phyloP scores from a whole-genome alignment of 1,284 basidiomycete species.

The Omphalotus olearius region DNA sequence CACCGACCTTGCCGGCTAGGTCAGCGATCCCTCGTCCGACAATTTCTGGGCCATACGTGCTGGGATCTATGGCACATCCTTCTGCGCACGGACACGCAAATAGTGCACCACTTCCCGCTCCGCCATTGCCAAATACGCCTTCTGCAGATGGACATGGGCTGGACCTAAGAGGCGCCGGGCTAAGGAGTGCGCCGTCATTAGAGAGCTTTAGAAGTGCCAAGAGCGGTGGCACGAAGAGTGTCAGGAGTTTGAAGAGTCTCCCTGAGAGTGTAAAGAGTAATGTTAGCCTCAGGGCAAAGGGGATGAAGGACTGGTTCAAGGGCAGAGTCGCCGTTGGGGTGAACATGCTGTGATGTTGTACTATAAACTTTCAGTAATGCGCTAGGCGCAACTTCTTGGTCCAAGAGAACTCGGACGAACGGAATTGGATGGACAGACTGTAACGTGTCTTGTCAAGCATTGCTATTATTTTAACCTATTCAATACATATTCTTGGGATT shows the following conservation, averaged over 20 bases:
- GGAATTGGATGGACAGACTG: too few relatives aligned
- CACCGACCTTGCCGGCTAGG: not conserved
- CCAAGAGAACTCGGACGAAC: too few relatives aligned
- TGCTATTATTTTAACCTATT: too few relatives aligned
- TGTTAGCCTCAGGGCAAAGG: conserved; percentile 30
- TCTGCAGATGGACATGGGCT: conserved; percentile 1
- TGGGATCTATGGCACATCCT: conserved; percentile 25
- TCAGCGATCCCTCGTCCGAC: conserved; percentile 7
- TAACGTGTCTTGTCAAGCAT: too few relatives aligned
- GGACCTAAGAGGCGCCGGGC: conserved; percentile 15
- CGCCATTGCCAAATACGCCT: conserved; percentile 11
- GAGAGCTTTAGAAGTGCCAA: conserved; percentile 39
- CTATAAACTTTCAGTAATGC: not conserved
- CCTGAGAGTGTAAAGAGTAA: conserved; percentile 30
- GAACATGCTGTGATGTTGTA: not conserved
- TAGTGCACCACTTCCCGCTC: conserved; percentile 14
- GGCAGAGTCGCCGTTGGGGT: conserved; percentile 11
- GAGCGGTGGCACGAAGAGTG: conserved; percentile 34
- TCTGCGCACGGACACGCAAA: conserved; percentile 1
- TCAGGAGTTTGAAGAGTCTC: conserved; percentile 35
- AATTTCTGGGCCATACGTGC: conserved; percentile 39
- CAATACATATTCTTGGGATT: too few relatives aligned
- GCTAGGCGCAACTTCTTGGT: conserved; percentile 8
- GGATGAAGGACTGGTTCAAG: conserved; percentile 22
- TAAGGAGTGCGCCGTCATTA: conserved; percentile 36